These are phyloP conservation scores for Asterella californica DNA, from an alignment of 225 moss, liverwort and hornwort species.

Conservation along the genomic window DNA sequence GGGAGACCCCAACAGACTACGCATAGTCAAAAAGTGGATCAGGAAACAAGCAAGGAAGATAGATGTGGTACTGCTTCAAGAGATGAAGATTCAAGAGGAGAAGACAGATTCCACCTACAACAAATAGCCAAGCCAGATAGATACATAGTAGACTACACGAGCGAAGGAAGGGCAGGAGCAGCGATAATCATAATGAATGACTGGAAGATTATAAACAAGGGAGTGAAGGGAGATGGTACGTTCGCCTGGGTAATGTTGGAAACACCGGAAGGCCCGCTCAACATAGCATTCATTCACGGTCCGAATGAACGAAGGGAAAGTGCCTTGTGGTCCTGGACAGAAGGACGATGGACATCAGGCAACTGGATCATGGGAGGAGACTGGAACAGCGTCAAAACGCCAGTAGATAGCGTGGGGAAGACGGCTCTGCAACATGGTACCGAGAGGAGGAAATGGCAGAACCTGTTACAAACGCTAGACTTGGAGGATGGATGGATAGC, in stretches of 20 bases:
- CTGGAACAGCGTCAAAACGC: background rate
- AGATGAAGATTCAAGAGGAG: too few species aligned
- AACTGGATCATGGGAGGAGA: background rate
- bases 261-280: background rate
- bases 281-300: background rate
- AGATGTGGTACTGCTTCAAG: too few species aligned
- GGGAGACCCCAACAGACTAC: too few species aligned
- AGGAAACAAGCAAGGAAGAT: too few species aligned
- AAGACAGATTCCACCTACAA: too few species aligned
- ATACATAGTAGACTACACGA: too few species aligned
- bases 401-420: background rate
- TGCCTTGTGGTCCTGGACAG: background rate
- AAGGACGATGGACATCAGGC: too few species aligned
- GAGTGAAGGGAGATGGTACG: background rate
- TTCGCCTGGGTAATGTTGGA: background rate
- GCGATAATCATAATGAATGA: too few species aligned
- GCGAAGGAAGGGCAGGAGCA: too few species aligned
- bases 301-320: background rate
- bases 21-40: too few species aligned
- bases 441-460: background rate
- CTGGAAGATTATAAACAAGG: background rate
- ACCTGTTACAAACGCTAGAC: background rate
- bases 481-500: background rate
- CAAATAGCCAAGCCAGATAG: too few species aligned
- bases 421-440: background rate